Evolutionary conservation across 1,139 yeast species (phyloP).

Genomic region (Hemisphaericaspora lyxosophila): DNA sequence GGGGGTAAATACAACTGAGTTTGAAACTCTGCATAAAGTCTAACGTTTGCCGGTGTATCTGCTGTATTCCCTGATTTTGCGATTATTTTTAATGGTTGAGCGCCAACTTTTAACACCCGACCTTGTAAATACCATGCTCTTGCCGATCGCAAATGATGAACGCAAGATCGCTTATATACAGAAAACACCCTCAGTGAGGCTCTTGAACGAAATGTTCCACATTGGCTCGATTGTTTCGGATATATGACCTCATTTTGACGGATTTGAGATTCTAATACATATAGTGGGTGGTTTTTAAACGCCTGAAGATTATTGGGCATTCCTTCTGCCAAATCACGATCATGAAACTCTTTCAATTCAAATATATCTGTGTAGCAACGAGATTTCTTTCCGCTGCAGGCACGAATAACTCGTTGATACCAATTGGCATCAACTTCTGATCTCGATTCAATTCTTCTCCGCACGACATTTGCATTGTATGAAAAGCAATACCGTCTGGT

Average conservation of each 20-base stretch:
- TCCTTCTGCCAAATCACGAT: conserved; percentile 72
- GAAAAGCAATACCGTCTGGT: conserved; percentile 76
- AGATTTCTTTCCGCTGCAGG: conserved; percentile 28
- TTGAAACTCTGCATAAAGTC: conserved; percentile 72
- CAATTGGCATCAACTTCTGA: conserved; percentile 60
- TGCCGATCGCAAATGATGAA: conserved; percentile 65
- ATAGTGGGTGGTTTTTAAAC: conserved; percentile 85
- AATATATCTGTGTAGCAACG: conserved; percentile 56
- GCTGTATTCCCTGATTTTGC: too few species aligned
- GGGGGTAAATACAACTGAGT: conserved; percentile 72
- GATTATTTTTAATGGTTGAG: conserved; percentile 57
- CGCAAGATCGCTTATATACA: conserved; percentile 69
- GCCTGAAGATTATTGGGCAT: conserved; percentile 84
- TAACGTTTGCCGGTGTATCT: conserved; percentile 51
- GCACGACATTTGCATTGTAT: conserved; percentile 72
- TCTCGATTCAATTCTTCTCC: conserved; percentile 61
- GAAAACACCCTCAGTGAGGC: conserved; percentile 41
- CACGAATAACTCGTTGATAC: conserved; percentile 51
- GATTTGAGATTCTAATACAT: conserved; percentile 74
- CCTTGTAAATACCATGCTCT: conserved; percentile 88
- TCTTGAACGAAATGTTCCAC: conserved; percentile 65
- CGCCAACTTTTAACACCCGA: conserved; percentile 68
- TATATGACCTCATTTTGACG: conserved; percentile 67
- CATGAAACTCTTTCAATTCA: conserved; percentile 70
- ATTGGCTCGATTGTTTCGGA: conserved; percentile 53